Percentiles rank a stretch among this genome's conserved stretches.
These are phyloP conservation scores for Ogataea zsoltii DNA, from an alignment of 805 yeast species.

Conservation along the genomic window DNA sequence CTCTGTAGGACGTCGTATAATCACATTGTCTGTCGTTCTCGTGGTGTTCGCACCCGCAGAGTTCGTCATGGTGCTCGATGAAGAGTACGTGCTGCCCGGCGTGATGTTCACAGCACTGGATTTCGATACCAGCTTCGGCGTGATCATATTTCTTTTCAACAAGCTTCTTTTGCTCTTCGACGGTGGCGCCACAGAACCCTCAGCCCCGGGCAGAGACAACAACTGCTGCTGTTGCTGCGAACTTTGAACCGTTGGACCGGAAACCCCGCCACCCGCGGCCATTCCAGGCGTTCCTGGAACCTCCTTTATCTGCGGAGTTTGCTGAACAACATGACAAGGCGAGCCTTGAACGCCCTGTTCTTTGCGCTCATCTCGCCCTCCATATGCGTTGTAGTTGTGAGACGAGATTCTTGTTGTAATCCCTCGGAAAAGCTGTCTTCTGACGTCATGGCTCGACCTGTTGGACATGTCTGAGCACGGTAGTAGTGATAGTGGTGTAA, in stretches of 20 bases:
- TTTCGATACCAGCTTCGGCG: constrained; percentile 26
- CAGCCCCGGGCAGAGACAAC: constrained; percentile 9
- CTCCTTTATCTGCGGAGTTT: constrained; percentile 4
- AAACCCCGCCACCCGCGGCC: constrained; percentile 2
- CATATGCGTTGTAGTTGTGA: constrained; percentile 17
- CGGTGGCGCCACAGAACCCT: neutral
- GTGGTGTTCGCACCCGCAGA: constrained; percentile 22
- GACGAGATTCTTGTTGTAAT: constrained; percentile 33
- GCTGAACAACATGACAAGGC: constrained; percentile 3
- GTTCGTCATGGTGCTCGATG: constrained; percentile 20
- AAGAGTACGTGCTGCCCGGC: constrained; percentile 26
- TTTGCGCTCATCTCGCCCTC: constrained; percentile 19
- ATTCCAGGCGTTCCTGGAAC: constrained; percentile 5
- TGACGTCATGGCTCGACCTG: constrained; percentile 31
- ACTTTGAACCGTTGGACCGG: constrained; percentile 5
- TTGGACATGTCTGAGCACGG: constrained; percentile 24
- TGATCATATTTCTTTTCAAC: constrained; percentile 22
- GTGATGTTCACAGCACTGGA: constrained; percentile 20
- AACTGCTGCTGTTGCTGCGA: constrained; percentile 13
- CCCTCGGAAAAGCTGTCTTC: constrained; percentile 37
- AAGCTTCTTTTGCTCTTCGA: constrained; percentile 15
- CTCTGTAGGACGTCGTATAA: constrained; percentile 26
- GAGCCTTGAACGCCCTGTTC: constrained; percentile 12
- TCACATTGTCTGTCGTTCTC: constrained; percentile 24
- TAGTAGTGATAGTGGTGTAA: neutral